Base-by-base conservation (phyloP, 306 rosid genomes). In the Begonia fuchsioides region DNA sequence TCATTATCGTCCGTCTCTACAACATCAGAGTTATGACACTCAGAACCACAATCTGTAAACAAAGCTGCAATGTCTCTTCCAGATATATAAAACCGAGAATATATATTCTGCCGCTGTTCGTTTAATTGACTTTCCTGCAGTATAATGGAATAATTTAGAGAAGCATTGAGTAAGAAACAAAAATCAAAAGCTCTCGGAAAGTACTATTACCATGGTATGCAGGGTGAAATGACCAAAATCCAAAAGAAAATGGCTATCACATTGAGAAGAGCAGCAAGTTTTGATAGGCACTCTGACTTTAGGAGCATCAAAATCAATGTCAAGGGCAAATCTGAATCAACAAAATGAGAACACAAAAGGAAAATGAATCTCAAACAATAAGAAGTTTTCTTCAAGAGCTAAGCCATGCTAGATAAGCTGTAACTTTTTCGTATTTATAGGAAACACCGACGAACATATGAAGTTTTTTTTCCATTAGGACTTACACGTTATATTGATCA, bases 11-110 rank as follows among this genome's bases (percentile, higher is more conserved):
- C 62, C 55, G 74, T 68, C 51, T 48, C 54, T 32, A 65, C 74
- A 57, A 74, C 48, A 55, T 68, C 66, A 68, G 92, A 79, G 53
- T 57, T 77, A 57, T 74, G 70, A 20, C 68, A 54, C 59, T 84
- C 87, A 64, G 82, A 73, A 63, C 76, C 80, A 69, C 80, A 78
- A 43, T 85, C 92, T 32, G 77, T 79, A 57, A 90, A 90, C 62
- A 85, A 75, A 12, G 95, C 98, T 66, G 98, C 87, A 67, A 90
- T 85, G 35, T 90, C 98, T 54, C 98, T 79, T 50, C 98, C 98
- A 44, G 92, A 60, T 62, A 90, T 79, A 56, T 68, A 71, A 75
- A 81, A 79, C 14, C 87, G 94, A 68, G 92, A 76, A 63, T 90
- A 90, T 19, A 86, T 56, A 61, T 68, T 81, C 53, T 79, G 79